Conservation (phyloP, 371 early-diverging fungal genomes). For the Mortierella sp. region DNA sequence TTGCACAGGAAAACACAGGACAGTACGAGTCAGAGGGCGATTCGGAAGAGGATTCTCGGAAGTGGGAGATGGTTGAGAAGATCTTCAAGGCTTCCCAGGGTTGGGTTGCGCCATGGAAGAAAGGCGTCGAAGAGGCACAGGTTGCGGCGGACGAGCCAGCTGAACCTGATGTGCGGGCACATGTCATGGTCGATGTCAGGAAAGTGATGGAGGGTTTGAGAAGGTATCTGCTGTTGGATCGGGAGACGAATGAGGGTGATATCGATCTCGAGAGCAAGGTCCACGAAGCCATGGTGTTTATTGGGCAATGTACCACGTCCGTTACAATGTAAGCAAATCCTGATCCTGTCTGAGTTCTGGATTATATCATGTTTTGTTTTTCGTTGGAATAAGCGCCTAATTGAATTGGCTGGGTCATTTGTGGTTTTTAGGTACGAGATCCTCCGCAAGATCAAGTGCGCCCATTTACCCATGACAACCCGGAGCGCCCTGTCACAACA, state of each 20-base stretch:
- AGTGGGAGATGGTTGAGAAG: slow-evolving; percentile 20
- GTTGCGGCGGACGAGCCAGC: slow-evolving; percentile 14
- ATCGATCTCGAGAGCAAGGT: slow-evolving; percentile 18
- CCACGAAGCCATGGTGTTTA: slow-evolving; percentile 18
- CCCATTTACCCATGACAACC: slow-evolving; percentile 4
- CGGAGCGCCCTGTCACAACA: slow-evolving; percentile 13
- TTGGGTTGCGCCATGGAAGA: slow-evolving; percentile 32
- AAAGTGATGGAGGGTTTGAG: slow-evolving; percentile 14
- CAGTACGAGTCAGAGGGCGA: background rate
- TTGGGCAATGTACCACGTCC: background rate
- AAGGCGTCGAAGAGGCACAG: slow-evolving; percentile 24
- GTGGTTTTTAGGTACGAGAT: slow-evolving; percentile 17
- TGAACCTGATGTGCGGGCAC: slow-evolving; percentile 5
- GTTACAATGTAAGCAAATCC: slow-evolving; percentile 25
- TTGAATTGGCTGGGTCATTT: background rate
- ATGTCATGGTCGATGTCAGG: slow-evolving; percentile 25
- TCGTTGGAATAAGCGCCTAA: background rate
- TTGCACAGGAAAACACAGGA: background rate
- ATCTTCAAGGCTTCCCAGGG: slow-evolving; percentile 20
- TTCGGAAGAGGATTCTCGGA: slow-evolving; percentile 8
- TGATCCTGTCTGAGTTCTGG: background rate
- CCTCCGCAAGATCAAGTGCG: slow-evolving; percentile 15
- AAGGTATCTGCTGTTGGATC: slow-evolving; percentile 8
- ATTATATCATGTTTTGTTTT: background rate
- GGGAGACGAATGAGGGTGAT: slow-evolving; percentile 12